Evolutionary conservation across 2,329 filamentous ascomycete genomes (phyloP).

Genomic region (Colletotrichum tabaci): DNA sequence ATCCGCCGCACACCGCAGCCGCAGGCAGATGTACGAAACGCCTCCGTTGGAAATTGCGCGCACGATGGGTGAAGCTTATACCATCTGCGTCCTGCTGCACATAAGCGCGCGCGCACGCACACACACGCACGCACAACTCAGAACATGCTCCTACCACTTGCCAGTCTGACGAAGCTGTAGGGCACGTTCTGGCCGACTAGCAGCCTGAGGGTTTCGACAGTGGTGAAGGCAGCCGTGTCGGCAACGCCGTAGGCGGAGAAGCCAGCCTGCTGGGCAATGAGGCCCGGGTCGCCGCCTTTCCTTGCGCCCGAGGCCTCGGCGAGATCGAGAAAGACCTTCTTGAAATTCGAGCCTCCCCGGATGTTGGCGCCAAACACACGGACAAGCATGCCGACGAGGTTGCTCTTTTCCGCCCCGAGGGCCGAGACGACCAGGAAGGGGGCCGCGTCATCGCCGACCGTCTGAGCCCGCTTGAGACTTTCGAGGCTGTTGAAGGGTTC

Average conservation of each 20-base stretch:
- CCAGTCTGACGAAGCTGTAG: constrained; percentile 87
- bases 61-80: not conserved
- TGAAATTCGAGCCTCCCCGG: constrained; percentile 55
- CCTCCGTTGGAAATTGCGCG: not conserved
- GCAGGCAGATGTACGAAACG: not conserved
- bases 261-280: constrained; percentile 80
- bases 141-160: constrained; percentile 67
- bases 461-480: constrained; percentile 67
- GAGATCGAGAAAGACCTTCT: constrained; percentile 86
- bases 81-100: not conserved
- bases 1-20: not conserved
- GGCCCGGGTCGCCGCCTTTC: constrained; percentile 76
- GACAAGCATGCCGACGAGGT: constrained; percentile 83
- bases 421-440: constrained; percentile 89
- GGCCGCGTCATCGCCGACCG: constrained; percentile 65
- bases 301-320: constrained; percentile 73
- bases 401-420: constrained; percentile 82
- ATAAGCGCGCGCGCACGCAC: no score
- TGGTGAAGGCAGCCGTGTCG: constrained; percentile 87
- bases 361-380: constrained; percentile 74
- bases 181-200: constrained; percentile 90
- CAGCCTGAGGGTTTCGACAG: constrained; percentile 83
- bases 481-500: constrained; percentile 87
- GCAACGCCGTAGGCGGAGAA: constrained; percentile 86
- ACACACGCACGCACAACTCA: constrained; percentile 47